Percentiles rank a stretch among this genome's conserved stretches.
Conservation (phyloP, 176 grass and related monocot species). For the Thinopyrum elongatum region DNA sequence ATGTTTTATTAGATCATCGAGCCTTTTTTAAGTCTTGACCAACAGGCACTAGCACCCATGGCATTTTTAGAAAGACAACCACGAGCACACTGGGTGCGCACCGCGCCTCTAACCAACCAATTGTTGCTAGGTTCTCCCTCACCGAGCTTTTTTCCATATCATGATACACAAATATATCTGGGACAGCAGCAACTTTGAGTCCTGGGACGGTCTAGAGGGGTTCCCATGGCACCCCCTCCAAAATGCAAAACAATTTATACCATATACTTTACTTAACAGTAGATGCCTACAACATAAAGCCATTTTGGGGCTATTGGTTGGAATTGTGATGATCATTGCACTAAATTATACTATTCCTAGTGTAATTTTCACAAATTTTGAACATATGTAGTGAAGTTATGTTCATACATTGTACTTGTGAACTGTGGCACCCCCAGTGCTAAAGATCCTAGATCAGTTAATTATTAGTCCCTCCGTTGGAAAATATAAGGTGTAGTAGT, state of each 20-base stretch:
- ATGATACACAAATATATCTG: not conserved
- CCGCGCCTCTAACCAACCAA: not conserved
- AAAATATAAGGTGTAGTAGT: not conserved
- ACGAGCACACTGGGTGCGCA: not conserved
- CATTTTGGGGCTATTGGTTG: not conserved
- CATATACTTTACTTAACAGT: no score
- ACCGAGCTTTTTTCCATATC: conserved; percentile 11
- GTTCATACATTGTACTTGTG: not conserved
- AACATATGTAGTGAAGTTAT: not conserved
- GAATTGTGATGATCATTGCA: not conserved
- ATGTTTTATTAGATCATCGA: not conserved
- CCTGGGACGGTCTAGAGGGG: not conserved
- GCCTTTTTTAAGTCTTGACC: not conserved
- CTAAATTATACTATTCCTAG: not conserved
- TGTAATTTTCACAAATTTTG: not conserved
- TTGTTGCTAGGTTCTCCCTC: not conserved
- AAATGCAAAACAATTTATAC: no score
- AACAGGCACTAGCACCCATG: not conserved
- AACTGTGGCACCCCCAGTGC: not conserved
- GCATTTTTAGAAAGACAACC: not conserved
- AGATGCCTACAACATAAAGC: not conserved
- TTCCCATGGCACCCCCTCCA: no score
- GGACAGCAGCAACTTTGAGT: not conserved
- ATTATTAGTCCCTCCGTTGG: not conserved
- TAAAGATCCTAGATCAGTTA: not conserved